These are phyloP conservation scores for Brassica juncea DNA, from an alignment of 345 rosid genomes.

Conservation along the genomic window DNA sequence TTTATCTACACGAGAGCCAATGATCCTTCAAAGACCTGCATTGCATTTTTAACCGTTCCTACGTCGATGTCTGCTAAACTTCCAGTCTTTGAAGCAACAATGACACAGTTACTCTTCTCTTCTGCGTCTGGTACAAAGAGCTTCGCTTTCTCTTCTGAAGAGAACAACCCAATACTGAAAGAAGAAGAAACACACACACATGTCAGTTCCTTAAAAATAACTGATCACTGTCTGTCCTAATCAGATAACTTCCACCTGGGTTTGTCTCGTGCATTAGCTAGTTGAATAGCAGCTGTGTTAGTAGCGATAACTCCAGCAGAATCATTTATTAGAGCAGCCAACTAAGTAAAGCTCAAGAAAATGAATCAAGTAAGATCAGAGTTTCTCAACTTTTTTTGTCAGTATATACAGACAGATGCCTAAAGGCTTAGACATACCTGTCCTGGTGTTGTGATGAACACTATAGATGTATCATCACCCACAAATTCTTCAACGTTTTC, in stretches of 20 bases:
- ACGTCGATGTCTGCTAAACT: conserved; percentile 62
- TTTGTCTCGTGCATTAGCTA: conserved; percentile 76
- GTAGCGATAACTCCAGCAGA: conserved; percentile 89
- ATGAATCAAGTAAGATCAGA: conserved; percentile 3
- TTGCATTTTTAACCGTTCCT: conserved; percentile 57
- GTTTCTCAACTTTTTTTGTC: background rate
- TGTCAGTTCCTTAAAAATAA: conserved; percentile 5
- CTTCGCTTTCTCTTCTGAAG: conserved; percentile 70
- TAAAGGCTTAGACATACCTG: conserved; percentile 48
- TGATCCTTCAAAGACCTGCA: conserved; percentile 62
- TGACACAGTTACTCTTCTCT: conserved; percentile 61
- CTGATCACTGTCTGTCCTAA: background rate
- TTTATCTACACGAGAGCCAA: conserved; percentile 65
- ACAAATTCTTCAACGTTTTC: conserved; percentile 83
- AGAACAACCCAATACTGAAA: conserved; percentile 79
- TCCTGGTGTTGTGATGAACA: conserved; percentile 89
- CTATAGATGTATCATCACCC: conserved; percentile 64
- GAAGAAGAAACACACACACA: conserved; percentile 3
- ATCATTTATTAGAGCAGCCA: conserved; percentile 87
- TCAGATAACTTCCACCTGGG: conserved; percentile 54
- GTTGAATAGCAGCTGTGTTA: conserved; percentile 88
- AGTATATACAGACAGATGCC: background rate
- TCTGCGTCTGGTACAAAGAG: conserved; percentile 67
- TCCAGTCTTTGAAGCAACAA: conserved; percentile 70
- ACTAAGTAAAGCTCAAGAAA: conserved; percentile 46